Conservation (phyloP, 306 rosid genomes). For the Vigna hirtella region DNA sequence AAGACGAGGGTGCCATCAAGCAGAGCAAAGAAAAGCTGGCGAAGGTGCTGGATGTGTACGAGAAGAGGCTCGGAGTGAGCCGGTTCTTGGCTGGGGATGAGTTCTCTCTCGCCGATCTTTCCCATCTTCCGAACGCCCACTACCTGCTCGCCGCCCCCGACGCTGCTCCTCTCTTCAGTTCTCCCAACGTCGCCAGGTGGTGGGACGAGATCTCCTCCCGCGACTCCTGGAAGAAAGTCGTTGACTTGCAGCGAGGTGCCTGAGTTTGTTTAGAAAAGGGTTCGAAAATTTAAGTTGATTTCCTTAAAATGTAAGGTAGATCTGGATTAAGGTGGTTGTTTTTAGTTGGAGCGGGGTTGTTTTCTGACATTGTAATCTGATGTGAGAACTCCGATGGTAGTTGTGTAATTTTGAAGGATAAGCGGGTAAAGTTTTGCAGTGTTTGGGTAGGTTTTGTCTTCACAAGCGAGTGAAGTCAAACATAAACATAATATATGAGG, state of each 20-base stretch:
- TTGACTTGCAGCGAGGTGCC: not conserved
- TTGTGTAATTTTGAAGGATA: no score
- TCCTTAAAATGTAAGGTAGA: no score
- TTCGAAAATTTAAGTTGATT: no score
- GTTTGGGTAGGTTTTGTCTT: no score
- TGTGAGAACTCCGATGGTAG: no score
- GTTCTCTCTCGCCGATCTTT: slow-evolving; percentile 86
- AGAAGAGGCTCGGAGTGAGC: slow-evolving; percentile 62
- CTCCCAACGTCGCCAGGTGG: slow-evolving; percentile 77
- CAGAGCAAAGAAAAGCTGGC: slow-evolving; percentile 63
- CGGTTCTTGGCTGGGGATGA: slow-evolving; percentile 77
- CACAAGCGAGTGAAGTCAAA: no score
- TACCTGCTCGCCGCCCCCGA: slow-evolving; percentile 51
- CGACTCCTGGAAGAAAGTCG: not conserved
- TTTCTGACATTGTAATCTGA: no score
- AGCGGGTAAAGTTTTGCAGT: no score
- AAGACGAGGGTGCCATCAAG: slow-evolving; percentile 58
- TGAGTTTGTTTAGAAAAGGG: not conserved
- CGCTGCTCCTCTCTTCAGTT: slow-evolving; percentile 52
- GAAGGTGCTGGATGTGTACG: slow-evolving; percentile 79
- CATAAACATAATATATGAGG: no score
- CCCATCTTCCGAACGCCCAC: slow-evolving; percentile 82
- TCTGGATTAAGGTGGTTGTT: no score
- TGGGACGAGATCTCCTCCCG: slow-evolving; percentile 75
- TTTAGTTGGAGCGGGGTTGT: no score